Evolutionary conservation across 208 protist genomes (phyloP).

Genomic region (Porcisia hertigi): DNA sequence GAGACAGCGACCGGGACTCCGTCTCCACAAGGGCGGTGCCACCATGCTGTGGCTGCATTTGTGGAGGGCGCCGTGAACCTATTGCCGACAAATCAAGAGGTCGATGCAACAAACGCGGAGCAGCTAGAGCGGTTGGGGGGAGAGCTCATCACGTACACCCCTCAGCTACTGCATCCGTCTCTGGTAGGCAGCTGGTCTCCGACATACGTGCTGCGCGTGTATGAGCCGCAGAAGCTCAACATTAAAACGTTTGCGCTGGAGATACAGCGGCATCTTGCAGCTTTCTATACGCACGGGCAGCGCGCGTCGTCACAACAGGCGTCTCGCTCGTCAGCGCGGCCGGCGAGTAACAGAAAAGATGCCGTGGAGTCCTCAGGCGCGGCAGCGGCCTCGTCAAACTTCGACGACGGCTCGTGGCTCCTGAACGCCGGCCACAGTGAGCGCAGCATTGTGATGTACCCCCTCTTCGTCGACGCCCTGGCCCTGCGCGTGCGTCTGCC

Average conservation of each 20-base stretch:
- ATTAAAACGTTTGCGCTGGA: conserved; percentile 11
- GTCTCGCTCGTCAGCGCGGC: background rate
- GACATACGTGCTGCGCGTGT: conserved; percentile 66
- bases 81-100: conserved; percentile 82
- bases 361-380: background rate
- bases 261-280: conserved; percentile 36
- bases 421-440: conserved; percentile 13
- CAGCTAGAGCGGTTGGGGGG: conserved; percentile 69
- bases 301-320: conserved; percentile 1
- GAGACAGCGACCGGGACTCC: background rate
- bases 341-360: background rate
- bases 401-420: conserved; percentile 29
- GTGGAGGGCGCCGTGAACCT: conserved; percentile 75
- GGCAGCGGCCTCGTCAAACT: background rate
- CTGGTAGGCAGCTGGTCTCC: conserved; percentile 68
- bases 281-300: conserved; percentile 34
- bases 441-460: conserved; percentile 69
- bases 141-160: conserved; percentile 55
- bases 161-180: conserved; percentile 55
- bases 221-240: conserved; percentile 20
- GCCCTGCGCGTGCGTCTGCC: conserved; percentile 81
- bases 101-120: conserved; percentile 56
- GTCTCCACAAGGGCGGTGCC: background rate
- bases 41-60: conserved; percentile 14
- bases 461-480: conserved; percentile 78